phyloP scores from a whole-genome alignment of 2,329 filamentous ascomycete genomes.

The Talaromyces sp. region DNA sequence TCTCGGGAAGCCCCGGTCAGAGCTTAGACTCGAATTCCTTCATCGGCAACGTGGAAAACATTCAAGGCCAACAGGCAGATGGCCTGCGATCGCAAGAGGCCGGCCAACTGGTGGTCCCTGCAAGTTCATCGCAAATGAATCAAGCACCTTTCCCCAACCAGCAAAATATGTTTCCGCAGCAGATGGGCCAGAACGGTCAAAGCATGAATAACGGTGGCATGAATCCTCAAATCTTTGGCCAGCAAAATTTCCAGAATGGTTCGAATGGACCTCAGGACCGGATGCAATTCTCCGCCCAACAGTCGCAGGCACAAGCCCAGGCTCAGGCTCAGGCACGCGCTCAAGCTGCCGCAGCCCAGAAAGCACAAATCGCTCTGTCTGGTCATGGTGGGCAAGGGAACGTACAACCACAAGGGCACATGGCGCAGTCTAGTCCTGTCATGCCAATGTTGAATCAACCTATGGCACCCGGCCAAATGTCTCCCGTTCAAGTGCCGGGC shows the following conservation, averaged over 20 bases:
- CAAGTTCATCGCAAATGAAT: slow-evolving; percentile 59
- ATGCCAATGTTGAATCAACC: slow-evolving; percentile 50
- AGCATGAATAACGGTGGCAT: slow-evolving; percentile 39
- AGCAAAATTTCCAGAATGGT: slow-evolving; percentile 46
- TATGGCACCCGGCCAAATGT: slow-evolving; percentile 43
- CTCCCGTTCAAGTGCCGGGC: slow-evolving; percentile 36
- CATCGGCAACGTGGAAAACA: slow-evolving; percentile 55
- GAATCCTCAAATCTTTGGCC: slow-evolving; percentile 45
- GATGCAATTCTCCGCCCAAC: slow-evolving; percentile 39
- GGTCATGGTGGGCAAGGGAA: slow-evolving; percentile 50
- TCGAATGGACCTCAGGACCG: slow-evolving; percentile 49
- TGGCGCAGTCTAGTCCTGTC: slow-evolving; percentile 44
- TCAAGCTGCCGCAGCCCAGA: slow-evolving; percentile 49
- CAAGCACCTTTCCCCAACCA: slow-evolving; percentile 44
- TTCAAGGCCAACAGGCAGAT: slow-evolving; percentile 63
- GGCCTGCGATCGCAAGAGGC: slow-evolving; percentile 64
- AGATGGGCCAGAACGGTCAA: slow-evolving; percentile 43
- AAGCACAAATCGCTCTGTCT: slow-evolving; percentile 50
- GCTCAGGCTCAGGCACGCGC: slow-evolving; percentile 44
- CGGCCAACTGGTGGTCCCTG: slow-evolving; percentile 65
- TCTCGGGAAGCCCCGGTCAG: slow-evolving; percentile 37
- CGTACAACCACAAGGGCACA: slow-evolving; percentile 40
- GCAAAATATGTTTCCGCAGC: slow-evolving; percentile 48
- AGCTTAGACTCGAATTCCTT: slow-evolving; percentile 39
- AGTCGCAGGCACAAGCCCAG: slow-evolving; percentile 38